Evolutionary conservation across 2,329 filamentous ascomycete genomes (phyloP).

Genomic region (Apiospora aurea): DNA sequence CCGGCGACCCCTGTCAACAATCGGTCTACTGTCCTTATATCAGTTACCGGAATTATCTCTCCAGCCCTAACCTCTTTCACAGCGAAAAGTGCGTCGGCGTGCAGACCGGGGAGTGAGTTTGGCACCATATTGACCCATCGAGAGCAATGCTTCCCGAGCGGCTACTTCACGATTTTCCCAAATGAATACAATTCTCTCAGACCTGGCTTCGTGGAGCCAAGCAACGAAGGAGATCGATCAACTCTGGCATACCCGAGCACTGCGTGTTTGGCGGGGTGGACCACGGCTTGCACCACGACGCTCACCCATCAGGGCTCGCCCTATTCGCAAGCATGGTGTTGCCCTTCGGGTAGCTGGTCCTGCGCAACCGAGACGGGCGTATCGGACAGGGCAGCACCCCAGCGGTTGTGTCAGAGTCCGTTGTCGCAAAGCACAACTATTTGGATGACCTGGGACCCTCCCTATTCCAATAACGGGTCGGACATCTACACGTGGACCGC

Average conservation of each 20-base stretch:
- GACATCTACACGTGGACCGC: slow-evolving; percentile 12
- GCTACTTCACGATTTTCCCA: slow-evolving; percentile 20
- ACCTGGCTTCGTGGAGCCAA: background rate
- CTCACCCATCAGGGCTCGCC: slow-evolving; percentile 3
- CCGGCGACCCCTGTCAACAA: background rate
- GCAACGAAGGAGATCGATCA: slow-evolving; percentile 13
- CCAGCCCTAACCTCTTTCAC: background rate
- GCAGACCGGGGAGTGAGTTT: background rate
- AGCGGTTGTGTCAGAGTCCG: slow-evolving; percentile 19
- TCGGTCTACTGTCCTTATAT: slow-evolving; percentile 20
- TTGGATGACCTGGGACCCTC: slow-evolving; percentile 25
- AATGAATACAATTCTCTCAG: background rate
- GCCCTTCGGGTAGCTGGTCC: slow-evolving; percentile 13
- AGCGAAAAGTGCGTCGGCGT: background rate
- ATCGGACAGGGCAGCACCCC: background rate
- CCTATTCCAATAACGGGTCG: background rate
- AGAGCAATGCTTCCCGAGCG: background rate
- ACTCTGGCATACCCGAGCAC: slow-evolving; percentile 25
- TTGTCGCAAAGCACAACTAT: slow-evolving; percentile 1
- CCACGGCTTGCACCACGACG: slow-evolving; percentile 24
- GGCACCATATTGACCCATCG: background rate
- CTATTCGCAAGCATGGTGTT: slow-evolving; percentile 24
- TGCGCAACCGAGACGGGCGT: background rate
- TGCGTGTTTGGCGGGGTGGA: slow-evolving; percentile 22
- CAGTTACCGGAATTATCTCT: background rate